Percentiles rank a stretch among this genome's conserved stretches.
Conservation (phyloP, 148 eudicot species). For the Beta vulgaris region DNA sequence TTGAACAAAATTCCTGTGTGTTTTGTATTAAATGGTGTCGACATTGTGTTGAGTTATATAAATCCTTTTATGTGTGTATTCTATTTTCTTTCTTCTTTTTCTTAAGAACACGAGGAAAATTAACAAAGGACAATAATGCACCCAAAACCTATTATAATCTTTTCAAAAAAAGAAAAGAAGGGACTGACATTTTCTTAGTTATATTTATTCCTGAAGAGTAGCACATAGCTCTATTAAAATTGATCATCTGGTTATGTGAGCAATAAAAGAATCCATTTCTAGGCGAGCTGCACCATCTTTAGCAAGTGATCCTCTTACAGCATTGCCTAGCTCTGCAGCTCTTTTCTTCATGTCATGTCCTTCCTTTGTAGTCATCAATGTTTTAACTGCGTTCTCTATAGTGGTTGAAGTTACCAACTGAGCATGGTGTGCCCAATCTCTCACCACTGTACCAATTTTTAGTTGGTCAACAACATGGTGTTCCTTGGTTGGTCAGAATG, state of each 20-base stretch:
- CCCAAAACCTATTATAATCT: too few species aligned
- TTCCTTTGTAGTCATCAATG: slow-evolving; percentile 35
- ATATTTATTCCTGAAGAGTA: too few species aligned
- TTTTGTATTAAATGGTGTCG: not conserved
- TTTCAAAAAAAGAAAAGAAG: too few species aligned
- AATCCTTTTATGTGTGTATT: not conserved
- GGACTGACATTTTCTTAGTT: too few species aligned
- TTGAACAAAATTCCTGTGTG: slow-evolving; percentile 5
- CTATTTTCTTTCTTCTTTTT: not conserved
- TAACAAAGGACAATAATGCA: too few species aligned
- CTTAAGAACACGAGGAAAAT: too few species aligned
- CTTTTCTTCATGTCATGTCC: slow-evolving; percentile 43
- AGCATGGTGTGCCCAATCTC: slow-evolving; percentile 33
- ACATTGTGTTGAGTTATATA: not conserved
- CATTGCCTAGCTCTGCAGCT: slow-evolving; percentile 31
- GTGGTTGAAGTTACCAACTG: slow-evolving; percentile 25
- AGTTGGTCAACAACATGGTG: slow-evolving; percentile 34
- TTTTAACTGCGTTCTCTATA: slow-evolving; percentile 29
- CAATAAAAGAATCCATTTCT: slow-evolving; percentile 43
- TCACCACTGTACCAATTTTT: slow-evolving; percentile 32
- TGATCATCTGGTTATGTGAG: slow-evolving; percentile 13
- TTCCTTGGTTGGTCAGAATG: slow-evolving; percentile 59
- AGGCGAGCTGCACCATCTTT: slow-evolving; percentile 34
- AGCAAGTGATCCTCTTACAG: slow-evolving; percentile 19
- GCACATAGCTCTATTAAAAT: too few species aligned